phyloP scores from a whole-genome alignment of 2,329 filamentous ascomycete genomes.

The Ascochyta clinopodiicola region DNA sequence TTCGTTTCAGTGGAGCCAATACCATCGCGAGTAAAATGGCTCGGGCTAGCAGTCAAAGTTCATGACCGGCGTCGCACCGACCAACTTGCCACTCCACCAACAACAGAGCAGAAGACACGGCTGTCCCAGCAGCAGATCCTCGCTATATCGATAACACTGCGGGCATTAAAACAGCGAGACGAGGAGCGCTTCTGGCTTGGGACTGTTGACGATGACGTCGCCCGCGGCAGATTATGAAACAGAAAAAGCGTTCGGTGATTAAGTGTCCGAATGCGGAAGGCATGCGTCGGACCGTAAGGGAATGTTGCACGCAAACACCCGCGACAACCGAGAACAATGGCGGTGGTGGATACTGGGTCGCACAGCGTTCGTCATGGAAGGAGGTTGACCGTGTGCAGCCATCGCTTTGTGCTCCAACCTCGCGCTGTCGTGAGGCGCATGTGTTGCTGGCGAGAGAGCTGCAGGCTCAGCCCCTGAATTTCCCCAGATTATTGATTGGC shows the following conservation, averaged over 20 bases:
- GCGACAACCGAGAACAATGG: constrained; percentile 11
- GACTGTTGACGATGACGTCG: constrained; percentile 24
- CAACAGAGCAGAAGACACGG: constrained; percentile 10
- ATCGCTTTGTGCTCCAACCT: constrained; percentile 13
- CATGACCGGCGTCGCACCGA: constrained; percentile 25
- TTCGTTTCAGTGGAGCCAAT: constrained; percentile 19
- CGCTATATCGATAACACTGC: constrained; percentile 21
- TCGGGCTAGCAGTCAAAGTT: constrained; percentile 18
- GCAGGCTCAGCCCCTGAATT: constrained; percentile 43
- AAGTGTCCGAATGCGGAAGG: constrained; percentile 17
- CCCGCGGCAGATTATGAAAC: constrained; percentile 24
- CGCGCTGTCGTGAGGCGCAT: constrained; percentile 3
- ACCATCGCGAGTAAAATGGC: constrained; percentile 12
- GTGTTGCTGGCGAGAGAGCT: constrained; percentile 7
- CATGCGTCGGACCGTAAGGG: constrained; percentile 13
- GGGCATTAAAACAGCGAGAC: constrained; percentile 16
- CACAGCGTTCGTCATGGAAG: constrained; percentile 13
- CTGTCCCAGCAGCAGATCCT: constrained; percentile 17
- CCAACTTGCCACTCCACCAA: constrained; percentile 19
- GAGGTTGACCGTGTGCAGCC: constrained; percentile 4
- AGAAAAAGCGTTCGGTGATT: constrained; percentile 17
- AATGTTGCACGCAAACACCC: constrained; percentile 13
- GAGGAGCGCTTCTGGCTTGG: constrained; percentile 11
- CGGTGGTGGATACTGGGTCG: constrained; percentile 2
- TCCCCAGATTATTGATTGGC: constrained; percentile 45